These are phyloP conservation scores for Rubroboletus satanas DNA, from an alignment of 768 basidiomycete species.

Conservation along the genomic window DNA sequence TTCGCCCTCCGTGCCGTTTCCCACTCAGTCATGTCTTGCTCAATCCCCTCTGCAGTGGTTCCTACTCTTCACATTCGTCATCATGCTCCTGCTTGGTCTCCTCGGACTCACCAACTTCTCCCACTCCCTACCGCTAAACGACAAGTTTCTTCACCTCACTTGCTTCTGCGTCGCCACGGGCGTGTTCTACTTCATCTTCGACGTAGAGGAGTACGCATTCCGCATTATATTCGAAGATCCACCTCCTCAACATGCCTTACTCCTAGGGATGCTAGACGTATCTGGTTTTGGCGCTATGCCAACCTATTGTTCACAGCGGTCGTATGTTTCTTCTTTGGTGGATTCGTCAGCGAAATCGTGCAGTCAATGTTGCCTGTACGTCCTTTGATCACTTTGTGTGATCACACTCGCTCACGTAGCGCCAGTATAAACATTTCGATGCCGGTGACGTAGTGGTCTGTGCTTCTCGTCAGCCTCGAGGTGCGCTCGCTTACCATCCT, in stretches of 20 bases:
- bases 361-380: conserved; percentile 72
- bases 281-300: conserved; percentile 85
- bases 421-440: conserved; percentile 68
- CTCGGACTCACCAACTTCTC: conserved; percentile 75
- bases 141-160: conserved; percentile 76
- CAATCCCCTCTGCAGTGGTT: conserved; percentile 62
- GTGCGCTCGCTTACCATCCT: conserved; percentile 8
- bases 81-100: conserved; percentile 69
- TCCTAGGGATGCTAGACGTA: conserved; percentile 64
- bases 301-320: conserved; percentile 64
- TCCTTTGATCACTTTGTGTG: conserved; percentile 5
- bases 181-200: conserved; percentile 84
- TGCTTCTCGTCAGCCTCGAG: conserved; percentile 14
- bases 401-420: conserved; percentile 1
- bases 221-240: neutral
- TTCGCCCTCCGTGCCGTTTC: conserved; percentile 28
- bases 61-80: conserved; percentile 59
- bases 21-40: conserved; percentile 1
- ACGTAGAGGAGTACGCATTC: conserved; percentile 75
- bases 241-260: neutral
- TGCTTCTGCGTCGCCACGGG: conserved; percentile 73
- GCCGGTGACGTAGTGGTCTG: conserved; percentile 68
- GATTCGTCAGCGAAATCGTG: conserved; percentile 76
- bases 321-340: conserved; percentile 76
- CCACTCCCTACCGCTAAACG: conserved; percentile 62